Base-by-base conservation (phyloP, 2,329 filamentous ascomycete species). In the Xylaria sp. region DNA sequence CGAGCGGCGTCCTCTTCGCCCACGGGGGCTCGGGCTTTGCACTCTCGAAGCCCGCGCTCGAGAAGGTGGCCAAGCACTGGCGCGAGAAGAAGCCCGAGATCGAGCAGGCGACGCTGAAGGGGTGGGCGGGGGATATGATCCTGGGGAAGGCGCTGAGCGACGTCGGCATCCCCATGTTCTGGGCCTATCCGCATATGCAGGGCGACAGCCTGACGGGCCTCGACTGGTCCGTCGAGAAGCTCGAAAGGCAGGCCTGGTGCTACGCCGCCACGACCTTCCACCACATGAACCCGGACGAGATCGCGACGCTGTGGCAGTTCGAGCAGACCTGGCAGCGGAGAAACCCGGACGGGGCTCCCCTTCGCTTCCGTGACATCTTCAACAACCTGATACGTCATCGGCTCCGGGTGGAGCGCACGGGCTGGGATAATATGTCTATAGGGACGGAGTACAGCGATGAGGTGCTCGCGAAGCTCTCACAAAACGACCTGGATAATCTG, bases 11-110 rank as follows among this genome's bases (percentile, higher is more conserved):
- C 65, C 58, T 74, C 0, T 82, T 81, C 60, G 80, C 75, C 0
- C 79, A 82, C 65, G 80, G 80, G 2, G 80, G 80, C 8, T 79
- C 78, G 37, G 80, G 80, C 2, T 79, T 76, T 48, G 65, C 68
- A 61, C 59, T 81, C 35, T 80, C 78, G 2, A 69, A 77, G 4
- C 79, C 78, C 3, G 81, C 83, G 0, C 71, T 83, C 67, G 69
- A 80, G 58, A 70, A 67, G 1, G 75, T 72, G 9, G 44, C 68
- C 1, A 54, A 68, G 23, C 59, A 71, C 6, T 74, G 68, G 69
- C 57, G 25, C 23, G 66, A 55, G 0, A 25, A 71, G 35, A 55
- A 63, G 10, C 55, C 57, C 5, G 64, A 68, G 23, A 67, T 70
- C 50, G 68, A 75, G 44, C 44, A 65, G 16, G 68, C 50, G 40